Base-by-base conservation (phyloP, 805 yeast species). In the Ogataea dorogensis region DNA sequence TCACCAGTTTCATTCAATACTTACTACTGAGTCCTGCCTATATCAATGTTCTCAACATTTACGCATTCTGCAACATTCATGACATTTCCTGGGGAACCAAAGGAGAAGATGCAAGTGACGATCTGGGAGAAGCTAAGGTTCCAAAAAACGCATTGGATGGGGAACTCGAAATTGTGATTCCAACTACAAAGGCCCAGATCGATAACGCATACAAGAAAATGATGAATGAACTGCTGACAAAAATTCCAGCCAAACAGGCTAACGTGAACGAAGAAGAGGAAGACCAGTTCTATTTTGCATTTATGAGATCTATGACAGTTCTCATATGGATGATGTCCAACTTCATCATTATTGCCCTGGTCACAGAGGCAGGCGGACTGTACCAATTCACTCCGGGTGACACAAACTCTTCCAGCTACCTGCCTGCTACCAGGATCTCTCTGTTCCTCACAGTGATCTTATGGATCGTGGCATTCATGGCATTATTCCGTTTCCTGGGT, bases 71-170 rank as follows among this genome's bases (percentile, higher is more conserved):
- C 68, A 91, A 91, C 62, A 82, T 91, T 43, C 96, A 91, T 60
- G 98, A 91, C 67, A 80, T 91, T 31, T 85, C 96, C 5, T 91
- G 98, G 98, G 98, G 98, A 58, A 91, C 96, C 4, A 86, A 89
- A 59, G 96, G 95, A 31, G 86, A 81, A 33, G 78, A 77, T 8
- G 72, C 77, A 56, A 77, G 68, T 55, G 75, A 68, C 63, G 95
- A 75, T 59, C 70, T 93, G 51, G 98, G 97, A 42, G 79, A 81
- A 28, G 96, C 95, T 16, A 85, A 81, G 51, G 71, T 50, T 14
- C 57, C 86, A 3, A 42, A 41, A 5, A 44, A 47, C n/a, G 70
- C 73, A 24, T 73, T 68, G 35, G 78, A 73, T 38, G 87, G 84
- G 49, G 78, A 79, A 42, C 71, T 80, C 36, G 82, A 79, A 45